These are phyloP conservation scores for Vitis amurensis DNA, from an alignment of 164 flowering plant species.

Conservation along the genomic window DNA sequence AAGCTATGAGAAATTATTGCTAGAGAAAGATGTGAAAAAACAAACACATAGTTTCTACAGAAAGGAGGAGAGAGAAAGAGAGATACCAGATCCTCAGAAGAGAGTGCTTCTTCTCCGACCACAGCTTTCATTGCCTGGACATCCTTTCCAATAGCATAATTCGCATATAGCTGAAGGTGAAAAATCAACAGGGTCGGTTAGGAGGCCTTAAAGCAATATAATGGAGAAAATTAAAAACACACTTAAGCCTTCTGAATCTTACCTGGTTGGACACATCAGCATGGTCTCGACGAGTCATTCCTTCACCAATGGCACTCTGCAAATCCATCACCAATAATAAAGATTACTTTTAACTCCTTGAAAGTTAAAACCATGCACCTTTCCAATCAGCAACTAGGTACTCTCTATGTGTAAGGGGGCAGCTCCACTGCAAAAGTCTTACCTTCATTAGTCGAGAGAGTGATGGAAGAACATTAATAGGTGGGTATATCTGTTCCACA, in stretches of 20 bases:
- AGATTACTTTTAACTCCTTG: too few species aligned
- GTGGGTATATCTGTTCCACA: conserved; percentile 83
- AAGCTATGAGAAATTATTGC: too few species aligned
- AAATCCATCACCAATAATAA: conserved; percentile 1
- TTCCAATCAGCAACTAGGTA: neutral
- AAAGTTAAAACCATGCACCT: too few species aligned
- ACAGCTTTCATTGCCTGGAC: conserved; percentile 99
- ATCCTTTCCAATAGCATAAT: conserved; percentile 98
- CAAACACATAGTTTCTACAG: too few species aligned
- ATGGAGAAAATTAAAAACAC: neutral
- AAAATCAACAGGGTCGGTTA: neutral
- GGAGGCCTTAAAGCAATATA: neutral
- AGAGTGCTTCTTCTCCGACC: conserved; percentile 99
- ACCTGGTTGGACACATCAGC: conserved; percentile 99
- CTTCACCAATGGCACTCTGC: conserved; percentile 99
- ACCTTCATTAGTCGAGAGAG: conserved; percentile 98
- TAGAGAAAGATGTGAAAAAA: too few species aligned
- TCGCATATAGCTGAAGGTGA: conserved; percentile 78
- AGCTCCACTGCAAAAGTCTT: conserved; percentile 6
- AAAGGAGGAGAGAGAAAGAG: conserved; percentile 1
- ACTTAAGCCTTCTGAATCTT: neutral
- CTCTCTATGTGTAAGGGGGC: neutral
- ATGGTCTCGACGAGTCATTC: conserved; percentile 96
- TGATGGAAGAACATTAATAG: conserved; percentile 98
- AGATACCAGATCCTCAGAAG: conserved; percentile 92